Evolutionary conservation across 2,329 filamentous ascomycete species (phyloP).

Genomic region (Ceratocystis variospora): DNA sequence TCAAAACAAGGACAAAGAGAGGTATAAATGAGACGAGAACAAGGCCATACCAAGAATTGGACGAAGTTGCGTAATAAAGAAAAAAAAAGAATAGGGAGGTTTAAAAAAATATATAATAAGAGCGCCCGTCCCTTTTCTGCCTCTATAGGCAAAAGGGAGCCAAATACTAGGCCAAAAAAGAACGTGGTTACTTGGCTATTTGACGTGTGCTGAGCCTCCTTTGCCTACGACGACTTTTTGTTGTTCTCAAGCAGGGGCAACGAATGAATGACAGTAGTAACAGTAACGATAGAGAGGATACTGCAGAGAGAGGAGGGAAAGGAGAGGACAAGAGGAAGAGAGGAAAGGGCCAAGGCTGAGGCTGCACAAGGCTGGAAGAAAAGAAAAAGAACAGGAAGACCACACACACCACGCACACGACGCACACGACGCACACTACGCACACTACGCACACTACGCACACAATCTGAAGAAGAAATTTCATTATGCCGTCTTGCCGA

Average conservation of each 20-base stretch:
- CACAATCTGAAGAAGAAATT: neutral
- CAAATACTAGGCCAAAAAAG: conserved; percentile 4
- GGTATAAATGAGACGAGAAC: neutral
- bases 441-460: too few relatives aligned
- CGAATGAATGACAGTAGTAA: neutral
- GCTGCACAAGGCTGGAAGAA: too few relatives aligned
- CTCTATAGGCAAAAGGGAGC: neutral
- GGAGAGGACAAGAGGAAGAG: neutral
- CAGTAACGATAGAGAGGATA: neutral
- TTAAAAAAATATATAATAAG: neutral
- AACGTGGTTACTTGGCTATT: neutral
- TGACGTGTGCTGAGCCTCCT: neutral
- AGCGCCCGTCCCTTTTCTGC: neutral
- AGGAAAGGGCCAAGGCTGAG: too few relatives aligned
- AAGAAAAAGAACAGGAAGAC: too few relatives aligned
- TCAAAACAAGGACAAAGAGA: neutral
- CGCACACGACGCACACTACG: too few relatives aligned
- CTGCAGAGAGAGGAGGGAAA: neutral
- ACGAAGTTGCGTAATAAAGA: neutral
- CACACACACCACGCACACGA: too few relatives aligned
- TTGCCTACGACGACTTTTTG: neutral
- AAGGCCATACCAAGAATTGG: neutral
- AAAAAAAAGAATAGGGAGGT: neutral
- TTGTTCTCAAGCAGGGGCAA: neutral
- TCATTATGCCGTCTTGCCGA: neutral